Conservation (phyloP, 805 yeast genomes). For the Kregervanrija delftensis region DNA sequence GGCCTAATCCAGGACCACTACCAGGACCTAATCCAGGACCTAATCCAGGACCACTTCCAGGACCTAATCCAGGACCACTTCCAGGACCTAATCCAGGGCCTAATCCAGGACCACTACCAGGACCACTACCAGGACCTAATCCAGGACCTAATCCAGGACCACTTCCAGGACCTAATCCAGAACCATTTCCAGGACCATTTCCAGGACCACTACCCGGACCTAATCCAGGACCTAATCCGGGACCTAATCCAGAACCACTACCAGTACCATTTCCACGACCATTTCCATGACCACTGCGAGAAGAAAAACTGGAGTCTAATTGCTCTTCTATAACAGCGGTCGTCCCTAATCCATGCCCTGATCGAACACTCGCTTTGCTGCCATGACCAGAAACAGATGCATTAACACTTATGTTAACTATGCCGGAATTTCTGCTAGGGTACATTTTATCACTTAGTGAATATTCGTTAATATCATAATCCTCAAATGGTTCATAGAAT, state of each 20-base stretch:
- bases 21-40: slow-evolving; percentile 4
- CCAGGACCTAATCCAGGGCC: slow-evolving; percentile 1
- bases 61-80: slow-evolving; percentile 3
- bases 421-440: no score
- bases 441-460: background rate
- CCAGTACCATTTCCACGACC: no score
- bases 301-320: slow-evolving; percentile 1
- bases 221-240: slow-evolving; percentile 7
- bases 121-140: slow-evolving; percentile 5
- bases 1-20: background rate
- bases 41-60: background rate
- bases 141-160: slow-evolving; percentile 24
- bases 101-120: slow-evolving; percentile 2
- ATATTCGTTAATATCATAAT: slow-evolving; percentile 12
- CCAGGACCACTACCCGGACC: slow-evolving; percentile 8
- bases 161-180: slow-evolving; percentile 4
- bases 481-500: slow-evolving; percentile 21
- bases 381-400: no score
- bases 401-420: no score
- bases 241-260: slow-evolving; percentile 1
- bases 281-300: background rate
- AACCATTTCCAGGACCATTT: slow-evolving; percentile 7
- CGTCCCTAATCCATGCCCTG: no score
- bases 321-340: no score
- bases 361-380: no score